Evolutionary conservation across 192 early-diverging fungal species (phyloP), one percentile per base, ranked within the genome.

Genomic region (Martensiomyces pterosporus): DNA sequence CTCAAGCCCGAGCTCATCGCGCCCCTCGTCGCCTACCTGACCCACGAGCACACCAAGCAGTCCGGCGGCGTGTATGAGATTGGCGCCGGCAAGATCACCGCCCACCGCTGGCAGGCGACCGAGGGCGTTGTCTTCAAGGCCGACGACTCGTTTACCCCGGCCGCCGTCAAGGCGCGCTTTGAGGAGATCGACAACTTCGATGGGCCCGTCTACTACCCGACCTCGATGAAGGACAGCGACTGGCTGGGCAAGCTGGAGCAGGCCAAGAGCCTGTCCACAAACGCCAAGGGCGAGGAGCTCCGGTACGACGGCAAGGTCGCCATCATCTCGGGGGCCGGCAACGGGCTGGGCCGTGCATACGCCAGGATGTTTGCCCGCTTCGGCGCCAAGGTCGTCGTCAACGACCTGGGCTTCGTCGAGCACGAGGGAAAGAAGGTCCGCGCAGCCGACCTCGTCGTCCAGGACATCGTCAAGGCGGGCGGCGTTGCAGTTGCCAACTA

Each of bases 1-100:
- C 82, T 99, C 23, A 97, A 94, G 75, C 97, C 97, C 52, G 94
- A 99, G 76, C 94, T 92, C 62, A 89, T 98, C 26, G 85, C 94
- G 18, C 94, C 94, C 3, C 76, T 97, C 41, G 92, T 99, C 47
- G 89, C 74, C n/a, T 96, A 80, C 72, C 84, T 98, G 49, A 87
- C 85, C 52, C 92, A 97, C 64, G 94, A 99, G 55, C 60, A 64
- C 32, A 91, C 80, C 47, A 69, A 65, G 55, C 90, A 89, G 60
- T 90, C 65, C 42, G 94, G 92, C 42, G 78, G 84, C 9, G 67
- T 94, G 55, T 98, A 90, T 61, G 97, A 99, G 80, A 86, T 97
- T 15, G 93, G 94, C 49, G 90, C 87, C 22, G 93, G 92, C 15
- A 92, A 84, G 71, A 77, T 88, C 49, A 82, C 92, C 48, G 92